Evolutionary conservation across 2,329 filamentous ascomycete species (phyloP), one percentile per base, ranked within the genome.

Genomic region (Paecilomyces formosus): DNA sequence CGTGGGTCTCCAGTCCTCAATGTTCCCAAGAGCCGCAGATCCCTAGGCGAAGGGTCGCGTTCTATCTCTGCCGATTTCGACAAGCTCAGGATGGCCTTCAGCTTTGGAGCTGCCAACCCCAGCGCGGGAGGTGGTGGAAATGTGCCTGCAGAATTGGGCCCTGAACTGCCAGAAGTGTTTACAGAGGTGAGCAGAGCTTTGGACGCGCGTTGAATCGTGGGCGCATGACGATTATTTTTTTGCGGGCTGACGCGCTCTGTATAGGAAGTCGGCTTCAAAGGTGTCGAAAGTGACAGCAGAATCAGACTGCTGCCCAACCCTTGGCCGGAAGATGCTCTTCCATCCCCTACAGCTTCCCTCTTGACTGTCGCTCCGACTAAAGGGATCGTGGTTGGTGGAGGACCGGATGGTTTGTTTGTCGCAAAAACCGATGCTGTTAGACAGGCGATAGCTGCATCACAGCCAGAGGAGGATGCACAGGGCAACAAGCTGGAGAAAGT

Each of bases 371-470:
- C 93, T 57, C 87, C 90, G 31, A 84, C 81, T 61, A 87, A 86
- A 73, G 91, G 91, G 49, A 81, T 99, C 22, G 80, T 97, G 57
- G 93, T 93, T 30, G 94, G 92, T 54, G 94, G 90, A 55, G 89
- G 90, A 15, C 93, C 93, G 39, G 87, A 95, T 67, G 82, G 82
- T 55, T 81, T 99, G 52, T 80, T 90, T 60, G 75, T 99, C 59
- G 85, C 90, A 33, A 86, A 83, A 2, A 95, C 93, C 13, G 86
- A 92, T 57, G 82, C 86, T 3, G 83, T 96, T 53, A 85, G 92
- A 65, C 87, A 89, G 63, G 86, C 88, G 1, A 93, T 96, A 69
- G 80, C 80, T 12, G 77, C 81, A 21, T n/a, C 1, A n/a, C 39
- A 45, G 39, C 39, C 39, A 18, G 39, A 45, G 39, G 39, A 45